Evolutionary conservation across 139 green algal species (phyloP), one percentile per base, ranked within the genome.

Genomic region (Tetradesmus obliquus): DNA sequence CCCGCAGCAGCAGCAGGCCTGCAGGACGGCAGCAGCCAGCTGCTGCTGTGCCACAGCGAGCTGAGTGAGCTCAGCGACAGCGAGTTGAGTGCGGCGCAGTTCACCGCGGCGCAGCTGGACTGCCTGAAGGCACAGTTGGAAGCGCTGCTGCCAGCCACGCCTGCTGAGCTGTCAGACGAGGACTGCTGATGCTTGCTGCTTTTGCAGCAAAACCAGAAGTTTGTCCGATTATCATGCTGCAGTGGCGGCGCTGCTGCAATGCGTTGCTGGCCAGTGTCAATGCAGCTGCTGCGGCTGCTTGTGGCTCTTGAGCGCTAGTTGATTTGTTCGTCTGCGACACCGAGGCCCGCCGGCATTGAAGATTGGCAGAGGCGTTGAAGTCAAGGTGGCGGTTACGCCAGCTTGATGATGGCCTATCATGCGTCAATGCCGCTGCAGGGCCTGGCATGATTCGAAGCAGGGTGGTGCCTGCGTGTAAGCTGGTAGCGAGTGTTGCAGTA

Each of bases 61-160:
- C n/a, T 76, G 66, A 76, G 57, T 66, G 57, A 66, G 57, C 57
- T 66, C 57, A 66, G 57, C 57, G 57, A 66, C 57, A 66, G 57
- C 57, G 57, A 66, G 57, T 13, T 66, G 57, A 79, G 76, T 17
- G 24, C n/a, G 24, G 76, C 76, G 53, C 66, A 84, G 12, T 87
- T 89, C 60, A 86, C 87, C 13, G 86, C 66, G 8, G 54, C 19
- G 0, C 80, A 94, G 51, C 92, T 96, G 79, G 91, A 93, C 5
- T 53, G 71, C 9, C 86, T 97, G n/a, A 91, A 91, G 2, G 94
- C 90, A 0, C 69, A 90, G 57, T 91, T 96, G 20, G 95, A 96
- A 93, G 51, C 55, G 6, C 83, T 96, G 80, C 87, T 96, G 83
- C 91, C 93, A 12, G 57, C 8, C 5, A 53, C 76, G 3, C 72